Conservation (phyloP, 108 stramenopile species). For the Nitzschia sp. region DNA sequence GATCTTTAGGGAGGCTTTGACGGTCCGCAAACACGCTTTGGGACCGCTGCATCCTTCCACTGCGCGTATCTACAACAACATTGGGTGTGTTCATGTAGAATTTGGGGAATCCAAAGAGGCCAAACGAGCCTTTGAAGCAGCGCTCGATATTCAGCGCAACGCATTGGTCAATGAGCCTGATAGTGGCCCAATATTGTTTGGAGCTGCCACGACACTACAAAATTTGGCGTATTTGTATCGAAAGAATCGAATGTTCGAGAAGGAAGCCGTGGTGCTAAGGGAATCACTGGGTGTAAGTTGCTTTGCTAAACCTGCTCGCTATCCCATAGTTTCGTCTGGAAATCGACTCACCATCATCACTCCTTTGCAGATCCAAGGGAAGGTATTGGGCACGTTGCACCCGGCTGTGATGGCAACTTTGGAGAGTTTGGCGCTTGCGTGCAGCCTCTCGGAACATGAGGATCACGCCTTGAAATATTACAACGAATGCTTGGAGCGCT, state of each 20-base stretch:
- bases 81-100: slow-evolving; percentile 65
- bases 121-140: slow-evolving; percentile 48
- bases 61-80: slow-evolving; percentile 64
- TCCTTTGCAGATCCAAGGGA: slow-evolving; percentile 49
- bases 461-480: slow-evolving; percentile 39
- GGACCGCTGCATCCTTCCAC: slow-evolving; percentile 51
- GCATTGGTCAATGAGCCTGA: slow-evolving; percentile 48
- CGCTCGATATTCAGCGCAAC: slow-evolving; percentile 56
- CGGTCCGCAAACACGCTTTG: slow-evolving; percentile 47
- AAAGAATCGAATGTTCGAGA: slow-evolving; percentile 38
- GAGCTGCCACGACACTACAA: slow-evolving; percentile 56
- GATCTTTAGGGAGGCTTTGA: slow-evolving; percentile 58
- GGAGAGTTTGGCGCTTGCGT: slow-evolving; percentile 51
- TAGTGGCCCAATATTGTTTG: slow-evolving; percentile 48
- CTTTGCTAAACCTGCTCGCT: no score
- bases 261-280: slow-evolving; percentile 45
- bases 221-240: slow-evolving; percentile 60
- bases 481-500: slow-evolving; percentile 40
- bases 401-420: slow-evolving; percentile 47
- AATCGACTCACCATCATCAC: no score
- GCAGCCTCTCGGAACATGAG: slow-evolving; percentile 14
- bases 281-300: slow-evolving; percentile 52
- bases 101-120: slow-evolving; percentile 51
- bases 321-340: neutral
- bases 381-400: slow-evolving; percentile 34